Conservation (phyloP, 345 rosid genomes). For the Linum usitatissimum region DNA sequence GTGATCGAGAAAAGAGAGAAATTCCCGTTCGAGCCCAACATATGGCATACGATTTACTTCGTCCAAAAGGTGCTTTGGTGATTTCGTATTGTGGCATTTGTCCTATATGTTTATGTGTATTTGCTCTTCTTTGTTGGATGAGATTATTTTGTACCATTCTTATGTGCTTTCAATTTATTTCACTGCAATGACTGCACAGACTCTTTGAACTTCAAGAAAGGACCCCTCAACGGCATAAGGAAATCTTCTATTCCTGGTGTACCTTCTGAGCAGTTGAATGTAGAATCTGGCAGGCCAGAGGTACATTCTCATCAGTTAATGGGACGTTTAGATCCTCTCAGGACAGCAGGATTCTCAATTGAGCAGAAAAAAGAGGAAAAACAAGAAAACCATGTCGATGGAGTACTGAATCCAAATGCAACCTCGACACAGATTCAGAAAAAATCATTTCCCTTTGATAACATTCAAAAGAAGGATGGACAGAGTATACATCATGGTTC, state of each 20-base stretch:
- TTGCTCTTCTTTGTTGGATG: constrained; percentile 7
- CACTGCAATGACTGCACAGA: constrained; percentile 28
- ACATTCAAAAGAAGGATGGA: constrained; percentile 24
- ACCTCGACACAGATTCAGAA: constrained; percentile 25
- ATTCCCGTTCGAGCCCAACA: constrained; percentile 50
- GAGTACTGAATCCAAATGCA: constrained; percentile 18
- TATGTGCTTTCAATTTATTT: constrained; percentile 6
- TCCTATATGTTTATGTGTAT: neutral
- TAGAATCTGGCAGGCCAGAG: neutral
- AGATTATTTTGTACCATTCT: constrained; percentile 6
- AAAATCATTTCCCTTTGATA: constrained; percentile 18
- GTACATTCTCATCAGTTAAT: constrained; percentile 2
- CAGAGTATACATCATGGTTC: constrained; percentile 28
- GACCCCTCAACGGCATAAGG: constrained; percentile 25
- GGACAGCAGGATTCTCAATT: constrained; percentile 22
- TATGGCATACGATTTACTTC: constrained; percentile 57
- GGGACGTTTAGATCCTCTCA: constrained; percentile 22
- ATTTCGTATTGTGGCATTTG: constrained; percentile 4
- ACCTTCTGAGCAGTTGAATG: constrained; percentile 18
- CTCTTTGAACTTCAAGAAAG: constrained; percentile 36
- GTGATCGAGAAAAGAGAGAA: constrained; percentile 66
- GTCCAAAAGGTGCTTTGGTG: constrained; percentile 64
- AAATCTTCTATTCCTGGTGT: constrained; percentile 17
- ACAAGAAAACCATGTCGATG: constrained; percentile 19
- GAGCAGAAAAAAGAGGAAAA: constrained; percentile 30